Evolutionary conservation across 192 early-diverging fungal species (phyloP).

Genomic region (Pilaira anomala): DNA sequence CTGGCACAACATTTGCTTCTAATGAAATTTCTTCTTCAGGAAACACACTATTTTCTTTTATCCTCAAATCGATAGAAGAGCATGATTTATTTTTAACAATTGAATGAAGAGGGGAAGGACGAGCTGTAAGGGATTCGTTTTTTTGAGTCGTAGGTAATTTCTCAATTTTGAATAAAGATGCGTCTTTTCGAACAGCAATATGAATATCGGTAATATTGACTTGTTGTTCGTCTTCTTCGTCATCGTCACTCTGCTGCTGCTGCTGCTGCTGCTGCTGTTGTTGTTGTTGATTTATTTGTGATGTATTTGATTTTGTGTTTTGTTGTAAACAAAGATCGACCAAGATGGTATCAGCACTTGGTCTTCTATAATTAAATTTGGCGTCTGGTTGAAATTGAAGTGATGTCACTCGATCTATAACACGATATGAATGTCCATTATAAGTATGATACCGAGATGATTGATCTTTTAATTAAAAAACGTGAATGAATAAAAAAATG

Average conservation of each 20-base stretch:
- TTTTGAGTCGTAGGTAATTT: constrained; percentile 2
- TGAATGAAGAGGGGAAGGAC: too few relatives aligned
- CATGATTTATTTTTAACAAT: too few relatives aligned
- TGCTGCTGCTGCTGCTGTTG: too few relatives aligned
- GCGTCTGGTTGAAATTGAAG: constrained; percentile 1
- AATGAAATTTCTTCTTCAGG: too few relatives aligned
- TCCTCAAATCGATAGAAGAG: too few relatives aligned
- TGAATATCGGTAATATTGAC: neutral
- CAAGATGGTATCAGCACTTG: constrained; percentile 10
- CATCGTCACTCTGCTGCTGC: neutral
- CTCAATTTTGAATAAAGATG: constrained; percentile 16
- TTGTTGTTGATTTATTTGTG: constrained; percentile 4
- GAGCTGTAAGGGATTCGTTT: neutral
- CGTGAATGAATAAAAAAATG: neutral
- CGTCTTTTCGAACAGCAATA: constrained; percentile 9
- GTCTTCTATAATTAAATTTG: neutral
- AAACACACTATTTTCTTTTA: too few relatives aligned
- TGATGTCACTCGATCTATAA: constrained; percentile 10
- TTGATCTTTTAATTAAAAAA: constrained; percentile 14
- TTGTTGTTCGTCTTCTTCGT: neutral
- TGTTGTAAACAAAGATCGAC: constrained; percentile 1
- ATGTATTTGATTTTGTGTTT: constrained; percentile 1
- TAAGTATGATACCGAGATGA: neutral
- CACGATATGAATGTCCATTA: constrained; percentile 5
- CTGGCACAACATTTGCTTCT: too few relatives aligned